Base-by-base conservation (phyloP, 352 stramenopile genomes). In the Saprolegnia diclina region DNA sequence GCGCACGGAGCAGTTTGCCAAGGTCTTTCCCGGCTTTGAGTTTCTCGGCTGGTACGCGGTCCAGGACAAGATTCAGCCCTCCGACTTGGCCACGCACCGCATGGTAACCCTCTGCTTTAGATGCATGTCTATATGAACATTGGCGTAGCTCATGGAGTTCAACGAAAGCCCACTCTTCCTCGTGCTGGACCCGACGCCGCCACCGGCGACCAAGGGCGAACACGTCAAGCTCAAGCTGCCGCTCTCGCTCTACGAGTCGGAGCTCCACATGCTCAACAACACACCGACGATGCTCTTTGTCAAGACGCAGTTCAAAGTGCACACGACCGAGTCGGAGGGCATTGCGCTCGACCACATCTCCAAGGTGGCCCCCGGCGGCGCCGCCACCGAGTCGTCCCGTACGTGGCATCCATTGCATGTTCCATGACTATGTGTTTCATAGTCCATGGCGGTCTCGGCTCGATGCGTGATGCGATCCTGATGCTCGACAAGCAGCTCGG, bases 241-340 rank as follows among this genome's bases (percentile, higher is more conserved):
- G 29, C 84, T 95, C 48, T 79, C 77, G 54, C 71, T 96, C 0
- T 93, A 89, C 50, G 89, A 96, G 73, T 92, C 87, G 54, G 87
- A 96, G 66, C 70, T 96, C 55, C 87, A 96, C 54, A 75, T 96
- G 69, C 70, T 95, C 26, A 88, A 94, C 53, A 83, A 86, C 37
- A 73, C 83, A 40, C 89, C 89, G 32, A 95, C 89, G 71, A 95
- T 92, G 85, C 80, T 96, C 48, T 95, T 96, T 65, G 89, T 95
- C 29, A 87, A 92, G 72, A 77, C 87, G 10, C 79, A 85, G 37
- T 96, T 93, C 69, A 92, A 94, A 65, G 83, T 96, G 56, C 82
- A 94, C 54, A 94, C 89, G 52, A 89, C 83, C 1, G 87, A 96
- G 73, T 88, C 85, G 24, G 88, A 96, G 70, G 81, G 85, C 29